These are phyloP conservation scores for Triangularia verruculosa DNA, from an alignment of 2,329 filamentous ascomycete species.

Conservation along the genomic window DNA sequence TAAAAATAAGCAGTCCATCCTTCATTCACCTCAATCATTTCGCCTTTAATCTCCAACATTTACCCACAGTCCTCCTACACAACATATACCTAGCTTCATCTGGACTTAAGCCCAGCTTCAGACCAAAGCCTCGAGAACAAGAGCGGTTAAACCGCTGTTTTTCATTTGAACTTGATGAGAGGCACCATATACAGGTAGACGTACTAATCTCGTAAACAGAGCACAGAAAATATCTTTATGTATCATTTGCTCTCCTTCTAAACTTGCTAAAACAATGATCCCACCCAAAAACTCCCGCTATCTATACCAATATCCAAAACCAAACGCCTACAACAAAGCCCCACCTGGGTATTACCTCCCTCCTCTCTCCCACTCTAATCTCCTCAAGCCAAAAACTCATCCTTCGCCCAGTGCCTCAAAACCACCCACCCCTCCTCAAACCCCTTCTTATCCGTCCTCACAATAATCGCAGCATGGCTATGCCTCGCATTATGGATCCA, in stretches of 20 bases:
- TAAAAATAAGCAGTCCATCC: too few species aligned
- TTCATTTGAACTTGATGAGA: too few species aligned
- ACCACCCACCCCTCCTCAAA: slow-evolving; percentile 78
- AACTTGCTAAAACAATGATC: neutral
- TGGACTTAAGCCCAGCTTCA: too few species aligned
- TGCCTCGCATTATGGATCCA: slow-evolving; percentile 77
- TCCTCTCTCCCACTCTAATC: neutral
- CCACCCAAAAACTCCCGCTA: neutral
- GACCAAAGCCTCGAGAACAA: too few species aligned
- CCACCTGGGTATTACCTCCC: neutral
- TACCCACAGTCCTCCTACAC: too few species aligned
- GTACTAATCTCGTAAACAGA: neutral
- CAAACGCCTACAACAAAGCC: neutral
- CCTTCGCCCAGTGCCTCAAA: slow-evolving; percentile 74
- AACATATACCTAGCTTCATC: too few species aligned
- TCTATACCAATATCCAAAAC: neutral
- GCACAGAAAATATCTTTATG: neutral
- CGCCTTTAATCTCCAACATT: too few species aligned
- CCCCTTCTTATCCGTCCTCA: slow-evolving; percentile 62
- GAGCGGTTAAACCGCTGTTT: too few species aligned
- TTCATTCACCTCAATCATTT: too few species aligned
- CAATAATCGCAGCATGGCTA: slow-evolving; percentile 86
- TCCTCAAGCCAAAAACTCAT: slow-evolving; percentile 63
- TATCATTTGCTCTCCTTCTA: neutral
- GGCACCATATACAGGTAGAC: too few species aligned